Base-by-base conservation (phyloP, 169 alveolate species). In the Perkinsus chesapeaki region DNA sequence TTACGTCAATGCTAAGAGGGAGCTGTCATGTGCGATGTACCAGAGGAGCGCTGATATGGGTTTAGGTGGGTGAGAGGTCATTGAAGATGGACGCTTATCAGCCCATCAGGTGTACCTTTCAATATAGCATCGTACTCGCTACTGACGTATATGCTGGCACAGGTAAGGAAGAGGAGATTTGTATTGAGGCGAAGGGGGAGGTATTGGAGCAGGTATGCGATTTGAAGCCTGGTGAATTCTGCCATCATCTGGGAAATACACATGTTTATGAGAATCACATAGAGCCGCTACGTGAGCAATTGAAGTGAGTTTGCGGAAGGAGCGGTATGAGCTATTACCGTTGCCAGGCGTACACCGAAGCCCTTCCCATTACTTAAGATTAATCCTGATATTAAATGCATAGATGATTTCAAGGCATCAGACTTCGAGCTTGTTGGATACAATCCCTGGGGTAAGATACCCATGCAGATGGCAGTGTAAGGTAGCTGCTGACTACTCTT, bases 21-120 rank as follows among this genome's bases (percentile, higher is more conserved):
- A 96, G 91, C 97, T 99, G 92, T 97, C 99, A 34, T 99, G 99
- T 95, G 94, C 97, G 95, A 96, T 99, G 98, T 99, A 98, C 94
- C 99, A 99, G 95, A 97, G 99, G 91, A 98, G 99, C 37, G 97
- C 99, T 95, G 99, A 99, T 95, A 96, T 99, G 97, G 99, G 99
- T 39, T 96, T 99, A 39, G 99, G 82, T 60, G 27, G 23, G 82
- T 3, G 12, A 0, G 82, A 7, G 27, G 3, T 60, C 27, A 27
- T 60, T 7, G 3, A 23, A 60, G 31, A 34, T 27, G 12, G 12
- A 7, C 60, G 5, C 60, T 16, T 16, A 34, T 60, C 12, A 7
- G 3, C 27, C 82, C 82, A 3, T 60, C 82, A 60, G 82, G 99
- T 39, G 99, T 98, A 0, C 99, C 99, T 34, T 99, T 98, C 96